Evolutionary conservation across 2,329 filamentous ascomycete species (phyloP).

Genomic region (Botrytis cinerea): DNA sequence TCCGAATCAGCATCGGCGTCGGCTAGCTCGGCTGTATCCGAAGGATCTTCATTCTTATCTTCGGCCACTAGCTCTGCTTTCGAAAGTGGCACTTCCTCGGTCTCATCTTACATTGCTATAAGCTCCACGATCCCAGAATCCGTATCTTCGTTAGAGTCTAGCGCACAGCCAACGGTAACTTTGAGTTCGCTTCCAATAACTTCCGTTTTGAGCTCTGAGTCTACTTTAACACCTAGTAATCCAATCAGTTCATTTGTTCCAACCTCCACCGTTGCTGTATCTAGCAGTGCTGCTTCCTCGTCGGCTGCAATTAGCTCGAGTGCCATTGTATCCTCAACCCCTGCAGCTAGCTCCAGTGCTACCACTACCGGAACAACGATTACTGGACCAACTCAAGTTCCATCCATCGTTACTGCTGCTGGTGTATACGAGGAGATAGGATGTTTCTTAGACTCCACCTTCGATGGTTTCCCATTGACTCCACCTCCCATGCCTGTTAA

Average conservation of each 20-base stretch:
- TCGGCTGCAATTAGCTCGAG: constrained; percentile 8
- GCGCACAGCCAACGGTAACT: neutral
- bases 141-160: neutral
- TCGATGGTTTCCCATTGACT: constrained; percentile 13
- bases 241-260: neutral
- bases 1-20: neutral
- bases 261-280: neutral
- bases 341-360: constrained; percentile 8
- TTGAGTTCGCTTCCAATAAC: neutral
- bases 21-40: neutral
- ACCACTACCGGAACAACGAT: neutral
- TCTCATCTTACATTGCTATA: neutral
- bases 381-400: constrained; percentile 13
- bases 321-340: neutral
- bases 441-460: constrained; percentile 5
- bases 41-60: neutral
- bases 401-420: neutral
- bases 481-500: constrained; percentile 6
- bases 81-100: neutral
- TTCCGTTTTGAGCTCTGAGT: neutral
- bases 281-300: neutral
- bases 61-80: neutral
- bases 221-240: neutral
- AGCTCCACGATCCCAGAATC: constrained; percentile 5
- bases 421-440: constrained; percentile 4